Evolutionary conservation across 169 alveolate species (phyloP).

Genomic region (Plasmodium billcollinsi): DNA sequence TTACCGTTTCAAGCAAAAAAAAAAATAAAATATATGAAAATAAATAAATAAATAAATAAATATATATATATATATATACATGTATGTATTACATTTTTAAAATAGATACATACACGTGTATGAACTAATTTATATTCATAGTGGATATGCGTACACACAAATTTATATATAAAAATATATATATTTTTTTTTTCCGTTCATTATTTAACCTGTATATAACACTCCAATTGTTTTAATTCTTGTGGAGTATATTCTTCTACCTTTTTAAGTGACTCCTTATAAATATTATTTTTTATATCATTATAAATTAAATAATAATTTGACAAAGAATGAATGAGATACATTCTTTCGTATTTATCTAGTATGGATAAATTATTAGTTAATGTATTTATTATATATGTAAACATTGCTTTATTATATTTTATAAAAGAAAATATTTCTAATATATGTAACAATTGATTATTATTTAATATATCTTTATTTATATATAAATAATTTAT

Average conservation of each 20-base stretch:
- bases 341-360: conserved; percentile 56
- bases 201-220: conserved; percentile 20
- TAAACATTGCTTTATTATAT: conserved; percentile 61
- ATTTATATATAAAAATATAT: not conserved
- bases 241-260: conserved; percentile 31
- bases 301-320: conserved; percentile 50
- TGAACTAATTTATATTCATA: too few species aligned
- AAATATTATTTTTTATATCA: conserved; percentile 33
- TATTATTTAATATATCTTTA: conserved; percentile 51
- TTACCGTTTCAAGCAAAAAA: conserved; percentile 57
- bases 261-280: not conserved
- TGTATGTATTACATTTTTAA: too few species aligned
- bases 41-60: not conserved
- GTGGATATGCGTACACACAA: too few species aligned
- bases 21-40: not conserved
- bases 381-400: conserved; percentile 61
- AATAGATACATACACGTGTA: too few species aligned
- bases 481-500: conserved; percentile 61
- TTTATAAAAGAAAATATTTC: conserved; percentile 68
- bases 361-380: conserved; percentile 39
- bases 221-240: conserved; percentile 47
- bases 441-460: conserved; percentile 57
- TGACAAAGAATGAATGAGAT: conserved; percentile 52
- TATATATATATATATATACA: too few species aligned
- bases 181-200: not conserved